Conservation (phyloP, 441 rosid genomes). For the Erodium texanum region DNA sequence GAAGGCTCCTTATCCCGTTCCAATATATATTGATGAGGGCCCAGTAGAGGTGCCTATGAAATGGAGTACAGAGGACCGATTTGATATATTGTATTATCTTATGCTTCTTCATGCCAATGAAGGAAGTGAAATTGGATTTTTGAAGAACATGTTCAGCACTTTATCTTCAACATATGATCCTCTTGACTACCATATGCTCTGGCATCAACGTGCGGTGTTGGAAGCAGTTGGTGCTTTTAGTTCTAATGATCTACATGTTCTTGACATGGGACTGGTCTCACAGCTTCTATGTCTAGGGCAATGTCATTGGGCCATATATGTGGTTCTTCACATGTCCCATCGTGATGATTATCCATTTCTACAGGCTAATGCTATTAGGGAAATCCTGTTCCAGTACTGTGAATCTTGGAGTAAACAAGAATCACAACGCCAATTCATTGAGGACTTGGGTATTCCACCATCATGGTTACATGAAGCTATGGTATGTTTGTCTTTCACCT, state of each 20-base stretch:
- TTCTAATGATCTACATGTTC: slow-evolving; percentile 79
- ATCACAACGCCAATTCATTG: slow-evolving; percentile 63
- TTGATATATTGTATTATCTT: slow-evolving; percentile 84
- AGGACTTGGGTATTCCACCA: slow-evolving; percentile 64
- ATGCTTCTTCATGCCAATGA: slow-evolving; percentile 88
- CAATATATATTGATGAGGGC: slow-evolving; percentile 85
- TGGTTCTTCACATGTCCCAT: slow-evolving; percentile 74
- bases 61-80: slow-evolving; percentile 38
- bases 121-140: slow-evolving; percentile 40
- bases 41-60: slow-evolving; percentile 37
- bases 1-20: slow-evolving; percentile 77
- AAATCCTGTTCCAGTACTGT: slow-evolving; percentile 87
- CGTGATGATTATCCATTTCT: slow-evolving; percentile 67
- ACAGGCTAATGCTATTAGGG: slow-evolving; percentile 61
- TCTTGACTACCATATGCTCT: slow-evolving; percentile 96
- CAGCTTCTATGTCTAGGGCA: slow-evolving; percentile 72
- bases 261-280: slow-evolving; percentile 88
- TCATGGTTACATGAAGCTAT: slow-evolving; percentile 94
- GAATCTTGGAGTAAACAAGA: slow-evolving; percentile 82
- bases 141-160: slow-evolving; percentile 86
- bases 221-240: slow-evolving; percentile 72
- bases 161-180: slow-evolving; percentile 88
- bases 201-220: slow-evolving; percentile 86
- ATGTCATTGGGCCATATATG: slow-evolving; percentile 95
- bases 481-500: slow-evolving; percentile 39